phyloP scores from a whole-genome alignment of 225 moss, liverwort and hornwort genomes.

The Anthoceros angustus region DNA sequence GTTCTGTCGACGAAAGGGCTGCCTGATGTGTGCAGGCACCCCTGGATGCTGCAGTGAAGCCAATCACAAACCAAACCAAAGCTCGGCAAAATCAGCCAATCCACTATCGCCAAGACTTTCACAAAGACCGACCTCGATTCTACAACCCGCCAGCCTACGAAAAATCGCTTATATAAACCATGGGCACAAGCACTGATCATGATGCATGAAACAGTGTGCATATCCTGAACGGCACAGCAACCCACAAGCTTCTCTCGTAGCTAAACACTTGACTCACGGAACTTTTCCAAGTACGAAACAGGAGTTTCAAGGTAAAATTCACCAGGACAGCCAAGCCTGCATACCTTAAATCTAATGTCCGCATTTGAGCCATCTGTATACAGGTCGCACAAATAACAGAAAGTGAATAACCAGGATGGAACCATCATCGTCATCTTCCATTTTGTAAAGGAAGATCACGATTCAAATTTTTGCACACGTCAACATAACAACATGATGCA shows the following conservation, averaged over 20 bases:
- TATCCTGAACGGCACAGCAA: no score
- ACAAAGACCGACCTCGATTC: neutral
- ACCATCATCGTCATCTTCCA: neutral
- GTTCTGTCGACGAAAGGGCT: neutral
- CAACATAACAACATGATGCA: neutral
- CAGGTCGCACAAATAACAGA: neutral
- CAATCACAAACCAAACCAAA: constrained; percentile 2
- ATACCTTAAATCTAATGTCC: neutral
- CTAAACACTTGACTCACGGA: no score
- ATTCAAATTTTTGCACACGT: neutral
- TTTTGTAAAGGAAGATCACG: neutral
- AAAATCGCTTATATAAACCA: no score
- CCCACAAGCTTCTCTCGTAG: no score
- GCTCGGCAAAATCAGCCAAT: neutral
- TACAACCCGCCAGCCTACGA: no score
- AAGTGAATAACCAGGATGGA: neutral
- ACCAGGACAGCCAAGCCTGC: neutral
- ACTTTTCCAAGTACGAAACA: neutral
- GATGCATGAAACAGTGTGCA: no score
- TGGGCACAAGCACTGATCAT: no score
- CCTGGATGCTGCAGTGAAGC: constrained; percentile 1
- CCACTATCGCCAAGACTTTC: neutral
- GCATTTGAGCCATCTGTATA: neutral
- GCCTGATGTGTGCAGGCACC: constrained; percentile 1
- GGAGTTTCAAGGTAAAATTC: neutral